Evolutionary conservation across 345 rosid genomes (phyloP).

Genomic region (Arabis hirsuta): DNA sequence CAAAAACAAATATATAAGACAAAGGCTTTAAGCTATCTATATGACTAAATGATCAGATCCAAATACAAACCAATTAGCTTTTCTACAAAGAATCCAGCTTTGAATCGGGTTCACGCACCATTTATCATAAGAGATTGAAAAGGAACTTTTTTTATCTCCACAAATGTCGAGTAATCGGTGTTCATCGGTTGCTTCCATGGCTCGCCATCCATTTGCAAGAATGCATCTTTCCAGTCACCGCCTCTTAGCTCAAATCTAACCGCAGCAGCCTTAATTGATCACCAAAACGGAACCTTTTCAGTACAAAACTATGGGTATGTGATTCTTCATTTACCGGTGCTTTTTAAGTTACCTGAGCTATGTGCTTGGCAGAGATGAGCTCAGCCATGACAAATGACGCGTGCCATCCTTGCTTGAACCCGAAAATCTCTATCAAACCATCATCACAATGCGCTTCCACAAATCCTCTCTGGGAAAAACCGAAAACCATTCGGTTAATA

Average conservation of each 20-base stretch:
- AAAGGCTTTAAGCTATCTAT: too few relatives aligned
- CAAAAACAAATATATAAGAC: not conserved
- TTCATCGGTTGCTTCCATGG: slow-evolving; percentile 93
- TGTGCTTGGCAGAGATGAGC: slow-evolving; percentile 94
- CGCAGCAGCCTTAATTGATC: slow-evolving; percentile 68
- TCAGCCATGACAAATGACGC: slow-evolving; percentile 99
- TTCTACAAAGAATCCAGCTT: slow-evolving; percentile 29
- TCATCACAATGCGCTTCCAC: slow-evolving; percentile 94
- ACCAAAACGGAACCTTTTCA: slow-evolving; percentile 7
- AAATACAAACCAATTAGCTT: slow-evolving; percentile 36
- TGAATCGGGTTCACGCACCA: slow-evolving; percentile 45
- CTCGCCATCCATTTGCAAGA: slow-evolving; percentile 98
- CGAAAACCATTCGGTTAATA: not conserved
- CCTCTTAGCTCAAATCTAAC: slow-evolving; percentile 90
- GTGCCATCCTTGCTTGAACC: slow-evolving; percentile 98
- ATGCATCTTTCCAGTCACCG: slow-evolving; percentile 88
- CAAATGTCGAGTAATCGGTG: slow-evolving; percentile 70
- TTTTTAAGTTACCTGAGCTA: slow-evolving; percentile 72
- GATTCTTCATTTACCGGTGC: not conserved
- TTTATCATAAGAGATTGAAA: slow-evolving; percentile 67
- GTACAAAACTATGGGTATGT: not conserved
- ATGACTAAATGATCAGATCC: slow-evolving; percentile 22
- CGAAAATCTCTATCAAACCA: slow-evolving; percentile 92
- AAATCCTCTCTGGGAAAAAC: slow-evolving; percentile 69
- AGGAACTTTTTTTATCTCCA: slow-evolving; percentile 84